Base-by-base conservation (phyloP, 2,329 filamentous ascomycete genomes). In the Thelonectria discophora region DNA sequence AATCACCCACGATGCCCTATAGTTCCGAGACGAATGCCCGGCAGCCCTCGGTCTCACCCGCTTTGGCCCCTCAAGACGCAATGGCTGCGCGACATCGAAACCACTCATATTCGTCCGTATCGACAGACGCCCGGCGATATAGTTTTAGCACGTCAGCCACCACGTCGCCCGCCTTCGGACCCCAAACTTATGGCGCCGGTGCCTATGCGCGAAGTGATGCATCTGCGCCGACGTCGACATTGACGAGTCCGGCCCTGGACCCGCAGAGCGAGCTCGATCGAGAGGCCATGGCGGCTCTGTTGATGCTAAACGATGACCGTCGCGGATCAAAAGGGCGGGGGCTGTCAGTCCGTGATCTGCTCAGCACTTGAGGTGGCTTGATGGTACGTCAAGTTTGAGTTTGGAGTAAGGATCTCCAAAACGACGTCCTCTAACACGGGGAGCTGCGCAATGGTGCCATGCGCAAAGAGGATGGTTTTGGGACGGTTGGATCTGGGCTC, bases 271-370 rank as follows among this genome's bases (percentile, higher is more conserved):
- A 88, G 51, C 71, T 86, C 5, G 88, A 91, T 64, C 89, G 93
- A 63, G 92, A 95, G 75, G 94, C 93, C 1, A 95, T 93, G 8
- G 90, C 92, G 12, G 94, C 93, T 3, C 76, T 97, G 68, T 77
- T 97, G 74, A 97, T 97, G 93, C 80, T 97, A 61, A 96, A 94
- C 67, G 88, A 84, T 55, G 93, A 95, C 74, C 86, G 92, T 42
- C 83, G 92, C 37, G 83, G 82, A 39, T 80, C 70, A 2, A 72
- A 74, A 24, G 79, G 76, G 10, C 75, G 84, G 52, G 83, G 83
- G 0, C 78, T 87, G 75, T 86, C 84, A 43, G 84, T 87, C 13
- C 78, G 78, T 49, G 84, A 87, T 70, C 69, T 87, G 55, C 72
- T 87, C 17, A 86, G 81, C 64, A 81, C 82, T 17, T 85, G 72